A percentile compares a stretch with the other conserved stretches of the same genome.
Evolutionary conservation across 2,329 filamentous ascomycete species (phyloP).

Genomic region (Neoascochyta sp.): DNA sequence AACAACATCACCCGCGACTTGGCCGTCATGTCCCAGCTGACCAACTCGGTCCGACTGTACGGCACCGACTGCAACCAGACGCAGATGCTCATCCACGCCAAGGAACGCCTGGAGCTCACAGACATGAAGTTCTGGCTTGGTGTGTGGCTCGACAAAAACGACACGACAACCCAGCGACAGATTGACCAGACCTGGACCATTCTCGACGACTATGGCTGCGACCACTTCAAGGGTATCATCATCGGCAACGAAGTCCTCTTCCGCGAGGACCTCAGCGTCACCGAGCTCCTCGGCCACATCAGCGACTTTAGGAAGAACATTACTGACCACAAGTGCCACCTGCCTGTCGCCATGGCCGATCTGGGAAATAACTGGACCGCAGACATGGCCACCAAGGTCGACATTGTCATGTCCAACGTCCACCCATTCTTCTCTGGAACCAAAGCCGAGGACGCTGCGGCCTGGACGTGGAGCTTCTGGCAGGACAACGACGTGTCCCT

Average conservation of each 20-base stretch:
- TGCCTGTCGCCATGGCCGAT: constrained; percentile 84
- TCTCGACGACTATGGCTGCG: constrained; percentile 57
- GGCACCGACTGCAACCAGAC: constrained; percentile 98
- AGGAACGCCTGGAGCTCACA: constrained; percentile 68
- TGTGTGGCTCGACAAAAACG: constrained; percentile 84
- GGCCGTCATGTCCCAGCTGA: constrained; percentile 84
- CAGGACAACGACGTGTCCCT: constrained; percentile 62
- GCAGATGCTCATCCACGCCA: constrained; percentile 82
- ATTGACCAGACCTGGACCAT: constrained; percentile 80
- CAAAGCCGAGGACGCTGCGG: constrained; percentile 61
- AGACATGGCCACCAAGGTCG: constrained; percentile 65
- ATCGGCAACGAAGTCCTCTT: constrained; percentile 63
- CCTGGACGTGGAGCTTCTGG: constrained; percentile 86
- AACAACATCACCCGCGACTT: constrained; percentile 93
- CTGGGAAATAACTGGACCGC: constrained; percentile 82
- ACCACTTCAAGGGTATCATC: constrained; percentile 59
- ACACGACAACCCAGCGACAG: constrained; percentile 79
- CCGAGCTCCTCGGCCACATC: constrained; percentile 62
- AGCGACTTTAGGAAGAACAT: constrained; percentile 65
- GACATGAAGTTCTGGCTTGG: constrained; percentile 89
- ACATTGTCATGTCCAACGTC: constrained; percentile 94
- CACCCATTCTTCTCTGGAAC: constrained; percentile 93
- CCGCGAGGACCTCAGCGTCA: constrained; percentile 62
- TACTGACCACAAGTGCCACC: constrained; percentile 59
- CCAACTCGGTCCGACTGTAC: constrained; percentile 82